Conservation (phyloP, 306 rosid genomes). For the Canavalia gladiata region DNA sequence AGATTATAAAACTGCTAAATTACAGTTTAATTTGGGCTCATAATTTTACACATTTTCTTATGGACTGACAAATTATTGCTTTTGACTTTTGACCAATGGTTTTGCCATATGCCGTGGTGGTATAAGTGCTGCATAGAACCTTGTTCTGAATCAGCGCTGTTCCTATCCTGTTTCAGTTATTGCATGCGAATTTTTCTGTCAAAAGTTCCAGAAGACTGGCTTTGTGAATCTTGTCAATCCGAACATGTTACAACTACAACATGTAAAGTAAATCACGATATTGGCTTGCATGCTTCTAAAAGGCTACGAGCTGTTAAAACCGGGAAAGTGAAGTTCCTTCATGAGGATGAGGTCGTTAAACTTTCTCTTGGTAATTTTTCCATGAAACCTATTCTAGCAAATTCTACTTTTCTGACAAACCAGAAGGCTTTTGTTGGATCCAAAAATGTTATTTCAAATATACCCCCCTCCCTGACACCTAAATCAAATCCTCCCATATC, state of each 20-base stretch:
- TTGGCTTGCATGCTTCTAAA: constrained; percentile 45
- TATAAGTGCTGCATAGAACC: neutral
- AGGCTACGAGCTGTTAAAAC: constrained; percentile 43
- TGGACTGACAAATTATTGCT: constrained; percentile 5
- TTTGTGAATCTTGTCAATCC: constrained; percentile 63
- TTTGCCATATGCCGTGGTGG: constrained; percentile 17
- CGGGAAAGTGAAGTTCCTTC: constrained; percentile 70
- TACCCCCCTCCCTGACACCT: constrained; percentile 13
- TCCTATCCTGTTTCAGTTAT: constrained; percentile 63
- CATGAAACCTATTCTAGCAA: constrained; percentile 21
- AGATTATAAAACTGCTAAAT: neutral
- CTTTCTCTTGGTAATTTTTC: constrained; percentile 41
- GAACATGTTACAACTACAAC: constrained; percentile 5
- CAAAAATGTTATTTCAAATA: constrained; percentile 36
- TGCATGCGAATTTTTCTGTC: constrained; percentile 51
- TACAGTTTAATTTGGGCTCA: constrained; percentile 29
- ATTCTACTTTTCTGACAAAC: neutral
- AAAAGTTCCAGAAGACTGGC: constrained; percentile 58
- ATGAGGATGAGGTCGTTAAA: constrained; percentile 68
- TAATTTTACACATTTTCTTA: constrained; percentile 13
- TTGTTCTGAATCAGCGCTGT: constrained; percentile 39
- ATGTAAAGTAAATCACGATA: constrained; percentile 30
- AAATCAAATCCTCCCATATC: constrained; percentile 33
- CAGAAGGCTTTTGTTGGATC: constrained; percentile 18
- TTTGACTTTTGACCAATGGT: constrained; percentile 12